Evolutionary conservation across 2,329 filamentous ascomycete genomes (phyloP).

Genomic region (Exophiala aquamarina): DNA sequence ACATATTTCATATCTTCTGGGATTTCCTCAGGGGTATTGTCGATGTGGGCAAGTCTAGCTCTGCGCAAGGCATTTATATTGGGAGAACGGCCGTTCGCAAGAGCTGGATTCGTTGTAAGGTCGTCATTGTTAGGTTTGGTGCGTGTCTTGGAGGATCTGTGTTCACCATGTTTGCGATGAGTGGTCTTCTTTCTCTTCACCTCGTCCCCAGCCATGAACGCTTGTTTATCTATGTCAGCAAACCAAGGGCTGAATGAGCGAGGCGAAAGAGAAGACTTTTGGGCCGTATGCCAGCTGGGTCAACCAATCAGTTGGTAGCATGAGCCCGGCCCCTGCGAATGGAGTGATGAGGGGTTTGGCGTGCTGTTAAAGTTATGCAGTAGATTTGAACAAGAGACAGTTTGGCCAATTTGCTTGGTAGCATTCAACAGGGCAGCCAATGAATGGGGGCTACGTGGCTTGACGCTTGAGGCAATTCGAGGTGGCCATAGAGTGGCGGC

Average conservation of each 20-base stretch:
- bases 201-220: conserved; percentile 16
- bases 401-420: not conserved
- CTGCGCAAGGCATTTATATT: conserved; percentile 27
- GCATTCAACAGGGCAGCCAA: conserved; percentile 16
- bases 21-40: conserved; percentile 21
- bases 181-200: conserved; percentile 16
- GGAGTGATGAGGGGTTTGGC: conserved; percentile 3
- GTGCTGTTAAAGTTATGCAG: conserved; percentile 1
- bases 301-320: conserved; percentile 19
- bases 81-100: conserved; percentile 15
- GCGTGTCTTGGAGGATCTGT: conserved; percentile 12
- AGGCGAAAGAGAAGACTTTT: conserved; percentile 7
- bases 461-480: too few relatives aligned
- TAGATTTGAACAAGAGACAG: conserved; percentile 5
- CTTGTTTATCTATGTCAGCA: conserved; percentile 11
- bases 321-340: conserved; percentile 4
- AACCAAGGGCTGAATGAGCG: not conserved
- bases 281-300: conserved; percentile 9
- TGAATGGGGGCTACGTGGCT: conserved; percentile 18
- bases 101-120: conserved; percentile 9
- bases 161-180: conserved; percentile 16
- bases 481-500: too few relatives aligned
- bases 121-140: conserved; percentile 15
- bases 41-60: conserved; percentile 26
- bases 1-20: conserved; percentile 28